These are phyloP conservation scores for Chaetoceros tenuissimus DNA, from an alignment of 108 stramenopile species.

Conservation along the genomic window DNA sequence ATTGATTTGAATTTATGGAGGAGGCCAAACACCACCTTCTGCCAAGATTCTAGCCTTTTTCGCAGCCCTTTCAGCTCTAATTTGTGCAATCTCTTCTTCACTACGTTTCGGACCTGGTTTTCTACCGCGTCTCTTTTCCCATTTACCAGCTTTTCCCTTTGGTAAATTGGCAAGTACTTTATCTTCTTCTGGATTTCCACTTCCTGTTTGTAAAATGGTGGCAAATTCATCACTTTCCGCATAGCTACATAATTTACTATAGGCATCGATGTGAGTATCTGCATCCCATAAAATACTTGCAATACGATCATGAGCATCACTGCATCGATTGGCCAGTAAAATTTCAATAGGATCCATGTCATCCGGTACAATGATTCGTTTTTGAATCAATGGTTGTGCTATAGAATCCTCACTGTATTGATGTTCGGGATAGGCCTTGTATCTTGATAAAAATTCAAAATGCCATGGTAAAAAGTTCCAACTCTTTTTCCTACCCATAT, in stretches of 20 bases:
- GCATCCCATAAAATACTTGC: slow-evolving; percentile 24
- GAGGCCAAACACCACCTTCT: too few species aligned
- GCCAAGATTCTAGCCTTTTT: slow-evolving; percentile 16
- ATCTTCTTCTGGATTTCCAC: not conserved
- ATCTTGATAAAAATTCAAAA: slow-evolving; percentile 32
- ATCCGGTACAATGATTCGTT: slow-evolving; percentile 7
- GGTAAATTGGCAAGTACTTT: slow-evolving; percentile 23
- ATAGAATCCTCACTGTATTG: slow-evolving; percentile 4
- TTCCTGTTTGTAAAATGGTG: slow-evolving; percentile 3
- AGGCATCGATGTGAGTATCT: slow-evolving; percentile 8
- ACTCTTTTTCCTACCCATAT: slow-evolving; percentile 25
- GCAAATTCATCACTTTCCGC: slow-evolving; percentile 21
- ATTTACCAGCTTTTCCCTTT: slow-evolving; percentile 8
- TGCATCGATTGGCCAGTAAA: slow-evolving; percentile 16
- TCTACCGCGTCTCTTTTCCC: slow-evolving; percentile 13
- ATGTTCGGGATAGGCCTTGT: slow-evolving; percentile 16
- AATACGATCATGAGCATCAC: slow-evolving; percentile 19
- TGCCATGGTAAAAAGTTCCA: slow-evolving; percentile 45
- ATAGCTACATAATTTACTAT: slow-evolving; percentile 9
- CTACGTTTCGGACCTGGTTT: slow-evolving; percentile 25
- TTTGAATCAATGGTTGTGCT: slow-evolving; percentile 21
- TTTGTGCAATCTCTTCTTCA: slow-evolving; percentile 22
- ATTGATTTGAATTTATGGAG: too few species aligned
- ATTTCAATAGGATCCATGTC: slow-evolving; percentile 15
- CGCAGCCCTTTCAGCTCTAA: slow-evolving; percentile 23